Percentiles rank a stretch among this genome's conserved stretches.
These are phyloP conservation scores for Trametes sanguinea DNA, from an alignment of 768 basidiomycete genomes.

Conservation along the genomic window DNA sequence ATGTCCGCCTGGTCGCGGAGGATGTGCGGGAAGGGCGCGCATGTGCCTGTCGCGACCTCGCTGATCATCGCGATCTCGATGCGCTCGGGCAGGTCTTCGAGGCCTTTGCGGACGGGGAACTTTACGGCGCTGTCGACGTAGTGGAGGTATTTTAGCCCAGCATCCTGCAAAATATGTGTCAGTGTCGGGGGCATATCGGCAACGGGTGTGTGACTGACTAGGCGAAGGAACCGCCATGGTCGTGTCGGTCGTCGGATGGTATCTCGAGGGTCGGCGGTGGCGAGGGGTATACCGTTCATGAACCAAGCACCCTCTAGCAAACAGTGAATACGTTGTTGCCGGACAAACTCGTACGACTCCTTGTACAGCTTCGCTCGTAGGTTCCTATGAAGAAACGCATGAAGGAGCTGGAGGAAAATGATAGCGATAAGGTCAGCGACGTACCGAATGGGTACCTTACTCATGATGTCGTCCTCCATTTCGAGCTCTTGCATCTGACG, in stretches of 20 bases:
- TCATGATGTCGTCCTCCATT: constrained; percentile 82
- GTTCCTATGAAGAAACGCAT: constrained; percentile 49
- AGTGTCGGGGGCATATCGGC: too few species aligned
- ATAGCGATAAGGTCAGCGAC: constrained; percentile 27
- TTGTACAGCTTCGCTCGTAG: constrained; percentile 83
- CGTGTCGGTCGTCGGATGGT: constrained; percentile 56
- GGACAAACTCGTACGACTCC: constrained; percentile 88
- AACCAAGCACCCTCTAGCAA: constrained; percentile 92
- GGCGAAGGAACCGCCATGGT: constrained; percentile 85
- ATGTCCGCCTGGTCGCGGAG: constrained; percentile 40
- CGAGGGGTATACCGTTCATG: constrained; percentile 66
- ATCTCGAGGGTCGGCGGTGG: constrained; percentile 48
- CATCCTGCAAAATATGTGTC: constrained; percentile 53
- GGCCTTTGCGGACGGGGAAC: constrained; percentile 74
- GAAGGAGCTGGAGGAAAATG: too few species aligned
- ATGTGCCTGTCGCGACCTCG: constrained; percentile 78
- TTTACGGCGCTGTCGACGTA: constrained; percentile 82
- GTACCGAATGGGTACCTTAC: constrained; percentile 83
- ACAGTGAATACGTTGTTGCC: constrained; percentile 86
- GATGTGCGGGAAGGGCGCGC: constrained; percentile 65
- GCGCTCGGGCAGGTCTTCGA: constrained; percentile 86
- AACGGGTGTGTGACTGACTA: too few species aligned
- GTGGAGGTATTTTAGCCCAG: constrained; percentile 76
- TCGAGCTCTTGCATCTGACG: constrained; percentile 91
- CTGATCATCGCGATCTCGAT: constrained; percentile 80